Conservation (phyloP, 1,284 basidiomycete genomes). For the Mrakiaceae sp. region DNA sequence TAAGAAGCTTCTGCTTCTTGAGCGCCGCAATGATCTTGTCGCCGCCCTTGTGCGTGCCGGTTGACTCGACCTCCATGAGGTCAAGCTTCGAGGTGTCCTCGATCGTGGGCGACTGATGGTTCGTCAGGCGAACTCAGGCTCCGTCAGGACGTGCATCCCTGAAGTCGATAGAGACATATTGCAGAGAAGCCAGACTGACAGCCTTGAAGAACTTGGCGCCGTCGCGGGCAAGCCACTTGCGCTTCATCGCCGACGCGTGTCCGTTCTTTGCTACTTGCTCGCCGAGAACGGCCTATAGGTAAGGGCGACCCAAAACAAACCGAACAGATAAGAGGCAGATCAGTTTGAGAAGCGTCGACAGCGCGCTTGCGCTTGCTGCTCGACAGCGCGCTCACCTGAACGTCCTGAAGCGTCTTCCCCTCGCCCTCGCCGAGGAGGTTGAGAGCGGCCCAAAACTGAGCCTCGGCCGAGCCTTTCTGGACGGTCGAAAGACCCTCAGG, state of each 20-base stretch:
- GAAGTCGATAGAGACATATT: not conserved
- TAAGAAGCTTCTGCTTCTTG: slow-evolving; percentile 75
- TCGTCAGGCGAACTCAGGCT: not conserved
- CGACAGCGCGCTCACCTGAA: slow-evolving; percentile 37
- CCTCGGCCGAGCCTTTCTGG: slow-evolving; percentile 80
- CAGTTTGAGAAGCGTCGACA: not conserved
- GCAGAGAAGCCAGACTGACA: slow-evolving; percentile 42
- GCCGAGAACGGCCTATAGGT: slow-evolving; percentile 52
- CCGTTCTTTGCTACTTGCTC: slow-evolving; percentile 76
- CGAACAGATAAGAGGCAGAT: not conserved
- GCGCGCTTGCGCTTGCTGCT: not conserved
- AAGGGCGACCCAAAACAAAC: no score
- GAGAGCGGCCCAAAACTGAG: slow-evolving; percentile 76
- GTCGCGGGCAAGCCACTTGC: slow-evolving; percentile 91
- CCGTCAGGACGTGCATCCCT: not conserved
- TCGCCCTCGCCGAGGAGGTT: slow-evolving; percentile 55
- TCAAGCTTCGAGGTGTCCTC: slow-evolving; percentile 63
- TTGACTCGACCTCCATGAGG: slow-evolving; percentile 60
- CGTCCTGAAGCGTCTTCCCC: slow-evolving; percentile 52
- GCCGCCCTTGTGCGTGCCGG: slow-evolving; percentile 55
- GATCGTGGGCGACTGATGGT: slow-evolving; percentile 48
- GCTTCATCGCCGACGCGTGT: slow-evolving; percentile 92
- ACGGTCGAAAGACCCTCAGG: slow-evolving; percentile 71
- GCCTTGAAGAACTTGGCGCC: slow-evolving; percentile 75
- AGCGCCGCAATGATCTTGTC: slow-evolving; percentile 76